Conservation (phyloP, 164 flowering plant species). For the Buxus sempervirens region DNA sequence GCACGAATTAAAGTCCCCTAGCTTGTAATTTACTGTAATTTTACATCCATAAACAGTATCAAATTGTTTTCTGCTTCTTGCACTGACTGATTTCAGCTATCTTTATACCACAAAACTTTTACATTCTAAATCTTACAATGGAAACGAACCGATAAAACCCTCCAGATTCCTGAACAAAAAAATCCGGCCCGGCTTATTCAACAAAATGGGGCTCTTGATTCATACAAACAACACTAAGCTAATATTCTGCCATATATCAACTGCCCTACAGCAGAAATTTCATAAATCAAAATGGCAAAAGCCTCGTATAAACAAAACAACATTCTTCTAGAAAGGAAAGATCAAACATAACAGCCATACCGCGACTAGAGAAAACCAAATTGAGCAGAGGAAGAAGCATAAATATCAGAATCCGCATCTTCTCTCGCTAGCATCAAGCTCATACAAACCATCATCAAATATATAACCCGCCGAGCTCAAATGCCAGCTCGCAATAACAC, state of each 20-base stretch:
- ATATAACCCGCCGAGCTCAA: conserved; percentile 6
- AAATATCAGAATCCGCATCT: conserved; percentile 30
- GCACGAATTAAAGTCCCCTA: neutral
- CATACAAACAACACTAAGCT: neutral
- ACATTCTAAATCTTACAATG: neutral
- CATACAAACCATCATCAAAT: conserved; percentile 26
- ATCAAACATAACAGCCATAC: conserved; percentile 17
- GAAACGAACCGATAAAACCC: neutral
- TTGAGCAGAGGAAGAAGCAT: conserved; percentile 26
- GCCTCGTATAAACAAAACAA: neutral
- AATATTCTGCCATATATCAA: neutral
- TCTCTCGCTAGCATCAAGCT: conserved; percentile 19
- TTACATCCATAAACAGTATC: neutral
- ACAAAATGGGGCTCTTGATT: neutral
- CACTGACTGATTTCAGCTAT: neutral
- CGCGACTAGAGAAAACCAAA: conserved; percentile 22
- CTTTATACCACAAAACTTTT: neutral
- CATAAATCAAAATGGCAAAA: neutral
- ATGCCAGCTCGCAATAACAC: conserved; percentile 1
- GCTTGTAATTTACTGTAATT: neutral
- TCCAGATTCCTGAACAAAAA: too few species aligned
- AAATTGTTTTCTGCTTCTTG: neutral
- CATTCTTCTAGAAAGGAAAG: neutral
- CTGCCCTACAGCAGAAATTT: neutral
- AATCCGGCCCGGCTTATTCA: neutral